Conservation (phyloP, 176 grass and related monocot genomes). For the Eleusine coracana region DNA sequence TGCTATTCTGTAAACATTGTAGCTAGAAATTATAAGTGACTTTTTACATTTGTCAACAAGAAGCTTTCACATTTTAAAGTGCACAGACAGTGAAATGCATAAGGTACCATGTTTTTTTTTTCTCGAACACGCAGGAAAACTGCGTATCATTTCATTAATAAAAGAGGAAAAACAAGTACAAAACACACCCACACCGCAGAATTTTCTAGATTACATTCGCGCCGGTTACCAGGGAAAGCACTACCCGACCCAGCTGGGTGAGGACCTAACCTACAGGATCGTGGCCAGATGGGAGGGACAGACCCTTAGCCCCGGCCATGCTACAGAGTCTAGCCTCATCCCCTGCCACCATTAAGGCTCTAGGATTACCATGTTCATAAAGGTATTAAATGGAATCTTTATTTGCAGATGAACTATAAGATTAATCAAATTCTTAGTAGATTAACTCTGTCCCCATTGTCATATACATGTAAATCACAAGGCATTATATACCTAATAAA, state of each 20-base stretch:
- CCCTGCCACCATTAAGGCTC: too few species aligned
- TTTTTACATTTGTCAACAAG: constrained; percentile 3
- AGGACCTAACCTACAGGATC: too few species aligned
- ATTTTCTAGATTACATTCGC: too few species aligned
- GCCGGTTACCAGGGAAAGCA: too few species aligned
- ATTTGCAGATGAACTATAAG: neutral
- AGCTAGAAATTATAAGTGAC: neutral
- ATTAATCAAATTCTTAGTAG: neutral
- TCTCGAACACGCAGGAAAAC: too few species aligned
- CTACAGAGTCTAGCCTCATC: too few species aligned
- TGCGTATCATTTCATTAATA: too few species aligned
- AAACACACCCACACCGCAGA: too few species aligned
- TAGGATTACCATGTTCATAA: neutral
- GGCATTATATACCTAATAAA: neutral
- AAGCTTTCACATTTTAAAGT: neutral
- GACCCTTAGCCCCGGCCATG: too few species aligned
- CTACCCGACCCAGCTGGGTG: too few species aligned
- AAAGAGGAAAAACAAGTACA: too few species aligned
- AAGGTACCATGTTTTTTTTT: neutral
- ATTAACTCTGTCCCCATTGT: neutral
- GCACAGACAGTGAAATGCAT: neutral
- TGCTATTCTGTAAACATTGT: neutral
- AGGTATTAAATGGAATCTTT: neutral
- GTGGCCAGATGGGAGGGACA: too few species aligned
- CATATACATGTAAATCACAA: neutral